Percentiles rank a stretch among this genome's conserved stretches.
Conservation (phyloP, 2,329 filamentous ascomycete genomes). For the Aureobasidium uvarum region DNA sequence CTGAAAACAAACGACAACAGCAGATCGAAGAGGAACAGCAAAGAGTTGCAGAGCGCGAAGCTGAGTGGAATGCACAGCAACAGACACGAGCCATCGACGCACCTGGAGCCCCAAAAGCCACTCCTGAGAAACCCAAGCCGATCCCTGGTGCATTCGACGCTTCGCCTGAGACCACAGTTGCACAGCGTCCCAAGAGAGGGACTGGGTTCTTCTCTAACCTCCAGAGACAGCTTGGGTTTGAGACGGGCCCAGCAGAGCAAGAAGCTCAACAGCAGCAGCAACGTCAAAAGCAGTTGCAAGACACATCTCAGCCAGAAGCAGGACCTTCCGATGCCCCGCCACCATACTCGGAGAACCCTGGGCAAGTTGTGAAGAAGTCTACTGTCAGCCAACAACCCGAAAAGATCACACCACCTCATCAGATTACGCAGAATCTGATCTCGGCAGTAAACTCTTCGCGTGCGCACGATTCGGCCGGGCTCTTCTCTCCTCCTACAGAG, state of each 20-base stretch:
- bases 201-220: slow-evolving; percentile 66
- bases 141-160: slow-evolving; percentile 75
- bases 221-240: slow-evolving; percentile 66
- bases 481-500: slow-evolving; percentile 72
- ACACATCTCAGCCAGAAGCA: neutral
- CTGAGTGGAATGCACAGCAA: slow-evolving; percentile 25
- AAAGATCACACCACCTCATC: slow-evolving; percentile 45
- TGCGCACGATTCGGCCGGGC: slow-evolving; percentile 66
- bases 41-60: slow-evolving; percentile 42
- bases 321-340: slow-evolving; percentile 34
- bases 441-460: slow-evolving; percentile 77
- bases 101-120: slow-evolving; percentile 16
- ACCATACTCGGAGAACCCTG: slow-evolving; percentile 35
- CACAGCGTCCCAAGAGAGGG: slow-evolving; percentile 40
- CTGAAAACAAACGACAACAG: slow-evolving; percentile 74
- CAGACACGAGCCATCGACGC: neutral
- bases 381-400: slow-evolving; percentile 36
- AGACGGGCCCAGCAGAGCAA: slow-evolving; percentile 47
- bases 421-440: slow-evolving; percentile 66
- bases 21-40: slow-evolving; percentile 61
- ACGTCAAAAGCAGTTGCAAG: slow-evolving; percentile 32
- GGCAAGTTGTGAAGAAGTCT: slow-evolving; percentile 30
- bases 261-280: slow-evolving; percentile 37
- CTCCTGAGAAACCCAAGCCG: slow-evolving; percentile 38
- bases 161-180: slow-evolving; percentile 53